Evolutionary conservation across 805 yeast species (phyloP).

Genomic region (Sugiyamaella lignohabitans): DNA sequence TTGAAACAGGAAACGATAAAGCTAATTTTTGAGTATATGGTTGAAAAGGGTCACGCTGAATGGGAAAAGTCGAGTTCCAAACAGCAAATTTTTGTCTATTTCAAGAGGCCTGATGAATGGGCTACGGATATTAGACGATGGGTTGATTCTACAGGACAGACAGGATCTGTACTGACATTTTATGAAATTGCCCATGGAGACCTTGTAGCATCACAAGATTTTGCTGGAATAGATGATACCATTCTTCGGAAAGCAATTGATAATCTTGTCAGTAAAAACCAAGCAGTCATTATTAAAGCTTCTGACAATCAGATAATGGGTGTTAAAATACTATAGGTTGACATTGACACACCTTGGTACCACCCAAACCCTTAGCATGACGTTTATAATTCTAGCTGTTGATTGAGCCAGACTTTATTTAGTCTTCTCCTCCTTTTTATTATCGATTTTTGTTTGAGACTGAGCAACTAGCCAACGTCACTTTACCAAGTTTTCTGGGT

Average conservation of each 20-base stretch:
- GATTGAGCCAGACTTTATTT: no score
- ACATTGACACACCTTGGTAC: background rate
- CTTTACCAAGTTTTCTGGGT: no score
- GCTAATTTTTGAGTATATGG: constrained; percentile 53
- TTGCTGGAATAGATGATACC: constrained; percentile 54
- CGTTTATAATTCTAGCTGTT: no score
- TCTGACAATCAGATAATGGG: constrained; percentile 65
- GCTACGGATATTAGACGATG: constrained; percentile 54
- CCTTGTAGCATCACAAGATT: constrained; percentile 46
- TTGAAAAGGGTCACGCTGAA: constrained; percentile 50
- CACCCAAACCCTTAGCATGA: no score
- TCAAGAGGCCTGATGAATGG: constrained; percentile 70
- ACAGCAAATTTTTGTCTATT: constrained; percentile 43
- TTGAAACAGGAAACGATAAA: constrained; percentile 49
- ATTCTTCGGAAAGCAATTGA: constrained; percentile 51
- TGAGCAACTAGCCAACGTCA: no score
- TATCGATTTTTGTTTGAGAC: no score
- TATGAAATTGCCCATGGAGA: constrained; percentile 74
- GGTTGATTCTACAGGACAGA: constrained; percentile 75
- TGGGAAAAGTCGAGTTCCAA: constrained; percentile 27
- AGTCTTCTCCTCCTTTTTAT: no score
- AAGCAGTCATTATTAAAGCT: constrained; percentile 67
- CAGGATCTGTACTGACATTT: constrained; percentile 67
- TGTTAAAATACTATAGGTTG: constrained; percentile 44
- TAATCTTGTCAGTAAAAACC: constrained; percentile 55